phyloP scores from a whole-genome alignment of 164 flowering plant genomes.

The Magnolia sinica region DNA sequence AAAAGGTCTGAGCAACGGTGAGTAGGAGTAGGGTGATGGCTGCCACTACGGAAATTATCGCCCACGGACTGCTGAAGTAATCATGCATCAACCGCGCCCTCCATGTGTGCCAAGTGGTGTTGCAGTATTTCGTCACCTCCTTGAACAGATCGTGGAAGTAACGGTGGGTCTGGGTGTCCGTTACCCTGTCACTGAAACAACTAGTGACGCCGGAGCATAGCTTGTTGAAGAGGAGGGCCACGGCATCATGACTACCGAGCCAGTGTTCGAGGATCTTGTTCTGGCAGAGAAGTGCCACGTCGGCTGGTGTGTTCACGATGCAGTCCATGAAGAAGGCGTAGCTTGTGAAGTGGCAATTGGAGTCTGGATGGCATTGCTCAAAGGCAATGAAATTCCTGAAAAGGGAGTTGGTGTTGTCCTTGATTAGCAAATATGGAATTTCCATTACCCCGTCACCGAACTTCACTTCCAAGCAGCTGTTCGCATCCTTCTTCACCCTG shows the following conservation, averaged over 20 bases:
- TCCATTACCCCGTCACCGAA: constrained; percentile 41
- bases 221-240: constrained; percentile 78
- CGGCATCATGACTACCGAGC: constrained; percentile 82
- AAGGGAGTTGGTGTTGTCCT: constrained; percentile 80
- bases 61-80: constrained; percentile 1
- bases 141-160: background rate
- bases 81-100: background rate
- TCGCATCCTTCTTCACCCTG: constrained; percentile 49
- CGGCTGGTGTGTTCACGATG: constrained; percentile 71
- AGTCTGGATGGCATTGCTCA: constrained; percentile 81
- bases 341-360: constrained; percentile 74
- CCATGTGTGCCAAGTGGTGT: background rate
- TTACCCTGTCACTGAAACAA: too few species aligned
- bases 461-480: background rate
- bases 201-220: constrained; percentile 71
- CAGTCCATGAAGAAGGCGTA: constrained; percentile 88
- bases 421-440: constrained; percentile 76
- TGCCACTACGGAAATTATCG: too few species aligned
- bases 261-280: constrained; percentile 84
- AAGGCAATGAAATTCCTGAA: constrained; percentile 85
- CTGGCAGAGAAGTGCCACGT: constrained; percentile 75
- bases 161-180: background rate
- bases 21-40: background rate
- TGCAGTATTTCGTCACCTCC: background rate
- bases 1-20: background rate